Evolutionary conservation across 2,329 filamentous ascomycete species (phyloP), one percentile per base, ranked within the genome.

Genomic region (Xylaria sp.): DNA sequence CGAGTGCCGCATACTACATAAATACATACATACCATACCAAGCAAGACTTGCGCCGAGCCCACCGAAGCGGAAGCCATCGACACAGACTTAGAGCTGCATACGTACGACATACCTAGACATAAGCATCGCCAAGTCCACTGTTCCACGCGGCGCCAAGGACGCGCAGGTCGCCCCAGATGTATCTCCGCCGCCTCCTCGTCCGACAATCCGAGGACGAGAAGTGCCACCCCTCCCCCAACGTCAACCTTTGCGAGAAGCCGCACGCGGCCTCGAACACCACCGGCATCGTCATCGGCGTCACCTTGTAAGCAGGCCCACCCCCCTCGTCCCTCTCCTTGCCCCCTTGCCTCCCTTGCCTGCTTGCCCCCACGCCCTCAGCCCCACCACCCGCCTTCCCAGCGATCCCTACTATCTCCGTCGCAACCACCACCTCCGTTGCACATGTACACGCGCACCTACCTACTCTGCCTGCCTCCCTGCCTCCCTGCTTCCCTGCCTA

Each of bases 241-340:
- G 65, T 66, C 47, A 48, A 68, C 50, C 62, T 67, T 1, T 69
- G 67, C 57, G 65, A 69, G 54, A 68, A 69, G 53, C 61, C 64
- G 13, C 45, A 57, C 2, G 57, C 54, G 8, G 52, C 62, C 8
- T 53, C 50, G 13, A 54, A 59, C 16, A 44, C 50, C 2, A 65
- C 57, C 11, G 52, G 48, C 5, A 66, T 69, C 44, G 50, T 63
- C 34, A 52, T 68, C 37, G 63, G 64, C 9, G 47, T 52, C 21
- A 54, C 64, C 11, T 45, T 52, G 67, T 69, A 67, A 63, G 62
- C 29, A 40, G 19, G 20, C 9, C 8, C 17, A 29, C 9, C 8
- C 17, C 37, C 2, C 18, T 4, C 20, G 16, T 11, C 17, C 19
- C 4, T 16, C 7, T 17, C 24, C 18, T 39, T 9, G 17, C n/a